Base-by-base conservation (phyloP, 2,329 filamentous ascomycete genomes). In the Shiraia sp. region DNA sequence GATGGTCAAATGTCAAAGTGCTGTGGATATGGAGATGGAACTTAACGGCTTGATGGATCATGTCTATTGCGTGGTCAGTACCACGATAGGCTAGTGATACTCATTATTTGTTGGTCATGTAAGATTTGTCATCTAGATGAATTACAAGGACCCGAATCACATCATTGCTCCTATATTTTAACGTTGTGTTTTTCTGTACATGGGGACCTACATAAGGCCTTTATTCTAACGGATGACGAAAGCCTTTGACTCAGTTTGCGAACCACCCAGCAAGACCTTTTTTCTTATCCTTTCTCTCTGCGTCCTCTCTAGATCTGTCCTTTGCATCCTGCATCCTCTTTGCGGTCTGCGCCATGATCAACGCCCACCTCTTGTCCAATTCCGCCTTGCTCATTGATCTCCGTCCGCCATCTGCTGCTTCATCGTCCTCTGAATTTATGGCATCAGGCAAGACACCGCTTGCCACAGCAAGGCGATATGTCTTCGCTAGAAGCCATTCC, bases 401-500 rank as follows among this genome's bases (percentile, higher is more conserved):
- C 8, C 8, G 24, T 26, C 24, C 12, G 1, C 72, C 75, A 42
- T 78, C 73, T 6, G 64, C 57, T 0, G 63, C 64, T 3, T 77
- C 74, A 16, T 65, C 61, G 4, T 55, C 55, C 2, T 69, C 68
- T 1, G 51, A 47, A 29, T 72, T 15, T 15, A 51, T 72, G 0
- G 37, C 35, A 0, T 70, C 71, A 2, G 64, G 55, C 1, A 61
- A 55, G 0, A 77, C 57, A 6, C 73, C 70, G 0, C 74, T 30
- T 0, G 69, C 54, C n/a, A 61, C 57, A 13, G 69, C 71, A 4
- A 79, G 49, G 0, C 69, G 70, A 37, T 71, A 68, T 0, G 70
- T 61, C 51, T 79, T 79, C 3, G 59, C 47, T 47, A 73, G 59
- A 3, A 79, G 47, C 76, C 76, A 79, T 9, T 68, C 57, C 2